phyloP scores from a whole-genome alignment of 1,284 basidiomycete genomes.

The Fomitopsis betulina region DNA sequence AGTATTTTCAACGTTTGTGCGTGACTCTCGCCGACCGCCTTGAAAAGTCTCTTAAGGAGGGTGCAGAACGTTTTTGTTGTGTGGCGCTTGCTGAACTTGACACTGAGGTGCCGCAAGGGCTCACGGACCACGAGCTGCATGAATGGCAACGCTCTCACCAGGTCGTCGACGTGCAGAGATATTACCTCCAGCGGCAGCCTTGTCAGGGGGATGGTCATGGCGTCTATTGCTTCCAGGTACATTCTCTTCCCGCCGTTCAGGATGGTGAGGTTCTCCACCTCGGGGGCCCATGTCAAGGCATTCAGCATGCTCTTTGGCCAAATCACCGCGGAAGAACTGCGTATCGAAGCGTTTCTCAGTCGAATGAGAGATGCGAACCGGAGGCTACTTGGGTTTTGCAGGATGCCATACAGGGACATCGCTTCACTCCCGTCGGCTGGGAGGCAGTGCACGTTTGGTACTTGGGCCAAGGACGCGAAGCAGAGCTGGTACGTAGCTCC shows the following conservation, averaged over 20 bases:
- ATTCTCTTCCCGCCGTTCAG: background rate
- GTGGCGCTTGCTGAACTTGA: background rate
- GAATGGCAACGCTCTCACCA: background rate
- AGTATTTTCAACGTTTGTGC: too few relatives aligned
- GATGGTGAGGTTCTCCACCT: too few relatives aligned
- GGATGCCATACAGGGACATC: too few relatives aligned
- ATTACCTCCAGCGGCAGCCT: background rate
- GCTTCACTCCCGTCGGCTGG: too few relatives aligned
- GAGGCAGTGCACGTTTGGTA: background rate
- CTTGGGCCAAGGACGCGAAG: background rate
- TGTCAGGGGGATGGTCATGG: background rate
- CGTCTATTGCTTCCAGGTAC: too few relatives aligned
- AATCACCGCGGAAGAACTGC: too few relatives aligned
- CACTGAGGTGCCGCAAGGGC: background rate
- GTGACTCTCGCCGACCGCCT: too few relatives aligned
- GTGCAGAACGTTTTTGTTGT: background rate
- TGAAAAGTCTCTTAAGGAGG: background rate
- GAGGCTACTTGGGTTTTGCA: too few relatives aligned
- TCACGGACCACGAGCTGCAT: background rate
- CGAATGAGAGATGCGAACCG: too few relatives aligned
- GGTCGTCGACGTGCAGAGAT: background rate
- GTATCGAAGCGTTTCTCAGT: too few relatives aligned
- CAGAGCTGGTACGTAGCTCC: background rate
- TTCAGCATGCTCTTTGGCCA: too few relatives aligned
- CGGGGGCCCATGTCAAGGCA: too few relatives aligned